Percentiles rank a stretch among this genome's conserved stretches.
phyloP scores from a whole-genome alignment of 768 basidiomycete genomes.

The Scleroderma citrinum region DNA sequence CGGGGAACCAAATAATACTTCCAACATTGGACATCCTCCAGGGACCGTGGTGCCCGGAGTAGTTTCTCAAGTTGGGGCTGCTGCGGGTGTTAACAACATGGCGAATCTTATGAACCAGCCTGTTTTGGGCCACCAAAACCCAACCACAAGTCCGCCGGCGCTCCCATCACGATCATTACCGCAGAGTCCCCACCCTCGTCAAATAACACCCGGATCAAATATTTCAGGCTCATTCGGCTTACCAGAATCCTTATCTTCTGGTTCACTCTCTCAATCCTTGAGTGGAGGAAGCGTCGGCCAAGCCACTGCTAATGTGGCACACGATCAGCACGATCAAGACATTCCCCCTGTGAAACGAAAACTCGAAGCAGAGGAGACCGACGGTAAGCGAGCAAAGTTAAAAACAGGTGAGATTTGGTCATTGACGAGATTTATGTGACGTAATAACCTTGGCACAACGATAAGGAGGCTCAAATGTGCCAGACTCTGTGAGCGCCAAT shows the following conservation, averaged over 20 bases:
- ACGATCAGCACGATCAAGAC: constrained; percentile 48
- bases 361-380: constrained; percentile 56
- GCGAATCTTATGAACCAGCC: constrained; percentile 23
- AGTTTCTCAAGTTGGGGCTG: constrained; percentile 16
- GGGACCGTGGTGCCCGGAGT: constrained; percentile 8
- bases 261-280: constrained; percentile 13
- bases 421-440: constrained; percentile 17
- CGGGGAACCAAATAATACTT: constrained; percentile 10
- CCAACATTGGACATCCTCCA: constrained; percentile 13
- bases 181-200: constrained; percentile 26
- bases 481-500: constrained; percentile 40
- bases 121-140: constrained; percentile 13
- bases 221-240: constrained; percentile 20
- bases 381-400: constrained; percentile 64
- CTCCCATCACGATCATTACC: constrained; percentile 23
- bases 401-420: constrained; percentile 55
- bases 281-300: constrained; percentile 7
- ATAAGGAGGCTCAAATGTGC: constrained; percentile 39
- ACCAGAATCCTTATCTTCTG: constrained; percentile 19
- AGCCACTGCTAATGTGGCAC: constrained; percentile 5
- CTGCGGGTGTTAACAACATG: constrained; percentile 13
- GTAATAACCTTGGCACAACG: constrained; percentile 21
- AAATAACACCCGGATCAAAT: constrained; percentile 15
- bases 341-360: constrained; percentile 68
- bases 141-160: constrained; percentile 18